These are phyloP conservation scores for Cystofilobasidium ferigula DNA, from an alignment of 768 basidiomycete species.

Conservation along the genomic window DNA sequence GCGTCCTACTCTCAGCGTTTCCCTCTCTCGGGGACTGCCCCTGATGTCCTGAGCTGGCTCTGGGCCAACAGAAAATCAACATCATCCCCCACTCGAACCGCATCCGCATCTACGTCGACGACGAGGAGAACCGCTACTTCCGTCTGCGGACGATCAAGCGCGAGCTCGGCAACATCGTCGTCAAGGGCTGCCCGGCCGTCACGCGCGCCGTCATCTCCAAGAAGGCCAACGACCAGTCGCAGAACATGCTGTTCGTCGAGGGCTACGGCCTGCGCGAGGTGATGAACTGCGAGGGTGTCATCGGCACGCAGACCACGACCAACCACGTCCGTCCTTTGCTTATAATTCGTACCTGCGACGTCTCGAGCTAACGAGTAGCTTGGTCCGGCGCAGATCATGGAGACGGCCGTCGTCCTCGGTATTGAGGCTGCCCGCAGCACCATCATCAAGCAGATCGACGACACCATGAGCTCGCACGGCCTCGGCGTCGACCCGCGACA, in stretches of 20 bases:
- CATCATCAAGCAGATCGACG: conserved; percentile 93
- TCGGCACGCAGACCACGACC: conserved; percentile 82
- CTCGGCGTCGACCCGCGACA: conserved; percentile 99
- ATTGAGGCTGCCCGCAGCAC: conserved; percentile 91
- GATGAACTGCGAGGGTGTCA: conserved; percentile 92
- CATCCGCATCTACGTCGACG: conserved; percentile 41
- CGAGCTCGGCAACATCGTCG: conserved; percentile 68
- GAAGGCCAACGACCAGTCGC: conserved; percentile 77
- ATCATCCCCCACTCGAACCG: conserved; percentile 37
- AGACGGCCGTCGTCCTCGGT: conserved; percentile 86
- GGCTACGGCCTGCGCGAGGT: conserved; percentile 93
- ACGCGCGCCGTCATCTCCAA: conserved; percentile 92
- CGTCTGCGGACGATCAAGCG: conserved; percentile 72
- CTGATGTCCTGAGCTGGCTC: conserved; percentile 33
- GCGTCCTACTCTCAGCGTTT: conserved; percentile 12
- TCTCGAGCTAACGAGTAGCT: not conserved
- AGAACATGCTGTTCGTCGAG: conserved; percentile 88
- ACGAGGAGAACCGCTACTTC: conserved; percentile 38
- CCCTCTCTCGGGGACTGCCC: too few species aligned
- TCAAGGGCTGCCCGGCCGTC: conserved; percentile 82
- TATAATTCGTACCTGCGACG: not conserved
- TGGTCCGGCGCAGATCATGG: conserved; percentile 50
- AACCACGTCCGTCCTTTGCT: conserved; percentile 55
- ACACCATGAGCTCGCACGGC: conserved; percentile 87
- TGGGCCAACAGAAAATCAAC: conserved; percentile 44